Base-by-base conservation (phyloP, 2,329 filamentous ascomycete genomes). In the Curvularia sp. region DNA sequence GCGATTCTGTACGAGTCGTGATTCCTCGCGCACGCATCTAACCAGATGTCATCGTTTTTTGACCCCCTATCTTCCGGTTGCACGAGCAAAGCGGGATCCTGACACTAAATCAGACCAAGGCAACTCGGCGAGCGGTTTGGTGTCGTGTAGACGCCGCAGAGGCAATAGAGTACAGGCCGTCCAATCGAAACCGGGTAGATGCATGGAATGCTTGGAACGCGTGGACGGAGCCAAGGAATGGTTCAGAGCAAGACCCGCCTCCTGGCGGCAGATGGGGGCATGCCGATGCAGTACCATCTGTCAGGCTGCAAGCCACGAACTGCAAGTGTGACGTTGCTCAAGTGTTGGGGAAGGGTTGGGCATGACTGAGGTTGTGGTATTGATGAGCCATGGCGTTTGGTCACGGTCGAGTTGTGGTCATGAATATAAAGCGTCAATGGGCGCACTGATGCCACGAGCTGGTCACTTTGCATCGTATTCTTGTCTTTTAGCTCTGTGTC, bases 271-370 rank as follows among this genome's bases (percentile, higher is more conserved):
- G 24, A 30, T 50, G 46, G 39, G 41, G 35, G n/a, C 30, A 51
- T 31, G 24, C 13, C n/a, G 39, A 31, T 42, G 46, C 18, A 35
- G 39, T 44, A 51, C 33, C 33, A 24, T 28, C 47, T 58, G 53
- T 58, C 56, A 55, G 50, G 46, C 13, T 39, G 30, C 26, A 49
- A 58, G 31, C 55, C 41, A 55, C 22, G n/a, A 47, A 28, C 26
- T 39, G 46, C 56, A 58, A 50, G 52, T 58, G 42, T 35, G 53
- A 58, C 52, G 56, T 58, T 58, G 26, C 56, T 9, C 35, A 10
- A 28, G 26, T 31, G 26, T 41, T 28, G 13, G 28, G 22, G 35
- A 13, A 31, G 33, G 12, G 41, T 15, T 55, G 18, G 31, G 43
- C 20, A 42, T 10, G 12, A 30, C 12, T 22, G 8, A 46, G 22